A percentile compares a stretch with the other conserved stretches of the same genome.
Evolutionary conservation across 441 rosid genomes (phyloP).

Genomic region (Populus hybrid): DNA sequence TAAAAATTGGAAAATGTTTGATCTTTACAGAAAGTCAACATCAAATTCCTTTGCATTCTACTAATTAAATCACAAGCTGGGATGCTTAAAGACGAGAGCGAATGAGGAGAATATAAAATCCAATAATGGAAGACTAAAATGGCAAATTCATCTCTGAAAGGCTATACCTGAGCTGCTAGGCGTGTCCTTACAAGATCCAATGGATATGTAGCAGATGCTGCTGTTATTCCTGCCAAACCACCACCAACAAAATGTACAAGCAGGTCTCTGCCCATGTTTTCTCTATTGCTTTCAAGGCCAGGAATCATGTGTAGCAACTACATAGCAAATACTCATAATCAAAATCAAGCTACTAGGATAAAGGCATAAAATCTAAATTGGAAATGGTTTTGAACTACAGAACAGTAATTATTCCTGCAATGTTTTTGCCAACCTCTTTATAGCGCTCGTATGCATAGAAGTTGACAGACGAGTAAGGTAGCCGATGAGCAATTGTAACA

Average conservation of each 20-base stretch:
- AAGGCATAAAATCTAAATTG: background rate
- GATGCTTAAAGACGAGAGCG: background rate
- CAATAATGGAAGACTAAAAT: background rate
- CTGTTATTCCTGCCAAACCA: slow-evolving; percentile 94
- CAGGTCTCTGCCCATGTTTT: slow-evolving; percentile 52
- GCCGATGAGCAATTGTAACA: slow-evolving; percentile 86
- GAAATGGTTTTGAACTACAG: background rate
- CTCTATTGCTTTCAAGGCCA: slow-evolving; percentile 47
- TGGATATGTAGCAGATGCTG: slow-evolving; percentile 91
- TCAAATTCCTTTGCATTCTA: background rate
- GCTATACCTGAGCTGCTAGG: slow-evolving; percentile 82
- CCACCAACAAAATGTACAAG: slow-evolving; percentile 78
- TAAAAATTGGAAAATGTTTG: background rate
- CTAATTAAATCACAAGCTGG: background rate
- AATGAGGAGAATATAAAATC: background rate
- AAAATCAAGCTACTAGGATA: slow-evolving; percentile 7
- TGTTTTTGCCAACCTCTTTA: slow-evolving; percentile 49
- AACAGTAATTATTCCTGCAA: background rate
- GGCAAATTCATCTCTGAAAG: background rate
- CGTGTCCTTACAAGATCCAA: slow-evolving; percentile 97
- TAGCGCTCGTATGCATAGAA: slow-evolving; percentile 84
- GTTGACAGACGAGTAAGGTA: slow-evolving; percentile 83
- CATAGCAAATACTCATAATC: slow-evolving; percentile 20
- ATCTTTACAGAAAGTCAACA: background rate
- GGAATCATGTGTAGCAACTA: slow-evolving; percentile 64